Percentiles rank a stretch among this genome's conserved stretches.
Conservation (phyloP, 257 asterid species). For the Petunia axillaris region DNA sequence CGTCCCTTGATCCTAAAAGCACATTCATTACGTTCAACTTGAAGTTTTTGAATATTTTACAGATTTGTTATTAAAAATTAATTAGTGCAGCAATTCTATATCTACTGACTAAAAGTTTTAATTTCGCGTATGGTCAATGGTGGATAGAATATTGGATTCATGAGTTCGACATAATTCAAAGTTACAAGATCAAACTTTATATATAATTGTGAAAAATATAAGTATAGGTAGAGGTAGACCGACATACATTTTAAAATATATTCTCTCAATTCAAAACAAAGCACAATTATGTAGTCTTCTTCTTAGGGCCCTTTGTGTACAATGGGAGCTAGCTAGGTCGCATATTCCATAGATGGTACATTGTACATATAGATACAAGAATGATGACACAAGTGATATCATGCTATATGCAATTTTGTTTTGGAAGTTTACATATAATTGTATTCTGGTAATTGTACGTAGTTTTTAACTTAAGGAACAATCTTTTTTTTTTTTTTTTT, state of each 20-base stretch:
- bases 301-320: neutral
- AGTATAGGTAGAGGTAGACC: neutral
- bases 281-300: neutral
- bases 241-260: neutral
- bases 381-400: constrained; percentile 33
- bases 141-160: too few relatives aligned
- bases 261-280: neutral
- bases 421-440: neutral
- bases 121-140: too few relatives aligned
- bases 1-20: too few relatives aligned
- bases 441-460: constrained; percentile 21
- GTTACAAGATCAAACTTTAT: too few relatives aligned
- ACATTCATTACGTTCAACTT: too few relatives aligned
- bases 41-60: too few relatives aligned
- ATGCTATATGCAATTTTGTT: constrained; percentile 25
- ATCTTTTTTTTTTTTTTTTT: too few relatives aligned
- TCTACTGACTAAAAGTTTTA: too few relatives aligned
- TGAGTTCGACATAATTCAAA: too few relatives aligned
- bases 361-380: neutral
- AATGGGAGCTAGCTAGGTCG: neutral
- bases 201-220: neutral
- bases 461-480: constrained; percentile 1
- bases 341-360: neutral
- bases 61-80: too few relatives aligned
- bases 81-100: too few relatives aligned